These are phyloP conservation scores for Penicillium desertorum DNA, from an alignment of 495 filamentous ascomycete genomes.

Conservation along the genomic window DNA sequence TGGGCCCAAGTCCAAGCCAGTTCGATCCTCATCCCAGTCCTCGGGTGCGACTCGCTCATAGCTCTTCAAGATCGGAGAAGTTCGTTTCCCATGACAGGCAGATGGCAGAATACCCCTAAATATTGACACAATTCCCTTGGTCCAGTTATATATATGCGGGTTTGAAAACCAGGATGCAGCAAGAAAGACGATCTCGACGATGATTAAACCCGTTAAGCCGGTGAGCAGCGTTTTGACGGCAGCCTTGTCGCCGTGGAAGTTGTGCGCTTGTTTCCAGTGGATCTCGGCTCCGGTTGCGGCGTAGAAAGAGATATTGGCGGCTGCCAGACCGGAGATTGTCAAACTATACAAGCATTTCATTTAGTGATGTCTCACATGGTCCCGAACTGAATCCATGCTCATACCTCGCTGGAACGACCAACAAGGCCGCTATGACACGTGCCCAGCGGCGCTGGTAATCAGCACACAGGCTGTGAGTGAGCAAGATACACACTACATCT, in stretches of 20 bases:
- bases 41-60: slow-evolving; percentile 21
- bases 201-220: slow-evolving; percentile 25
- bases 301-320: slow-evolving; percentile 36
- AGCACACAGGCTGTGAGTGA: slow-evolving; percentile 28
- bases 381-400: background rate
- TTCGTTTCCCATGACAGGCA: background rate
- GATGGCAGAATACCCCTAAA: background rate
- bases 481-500: slow-evolving; percentile 34
- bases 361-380: background rate
- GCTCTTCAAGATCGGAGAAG: background rate
- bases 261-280: slow-evolving; percentile 34
- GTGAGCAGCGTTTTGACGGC: slow-evolving; percentile 28
- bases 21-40: slow-evolving; percentile 24
- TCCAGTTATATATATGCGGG: slow-evolving; percentile 20
- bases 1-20: slow-evolving; percentile 7
- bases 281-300: slow-evolving; percentile 32
- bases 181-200: slow-evolving; percentile 24
- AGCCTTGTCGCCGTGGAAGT: slow-evolving; percentile 29
- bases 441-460: slow-evolving; percentile 27
- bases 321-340: slow-evolving; percentile 24
- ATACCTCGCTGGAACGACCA: slow-evolving; percentile 34
- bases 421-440: slow-evolving; percentile 20
- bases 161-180: slow-evolving; percentile 20
- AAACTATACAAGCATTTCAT: slow-evolving; percentile 16
- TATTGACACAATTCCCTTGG: slow-evolving; percentile 2